phyloP scores from a whole-genome alignment of 2,329 filamentous ascomycete genomes.

The Diaporthe vaccinii region DNA sequence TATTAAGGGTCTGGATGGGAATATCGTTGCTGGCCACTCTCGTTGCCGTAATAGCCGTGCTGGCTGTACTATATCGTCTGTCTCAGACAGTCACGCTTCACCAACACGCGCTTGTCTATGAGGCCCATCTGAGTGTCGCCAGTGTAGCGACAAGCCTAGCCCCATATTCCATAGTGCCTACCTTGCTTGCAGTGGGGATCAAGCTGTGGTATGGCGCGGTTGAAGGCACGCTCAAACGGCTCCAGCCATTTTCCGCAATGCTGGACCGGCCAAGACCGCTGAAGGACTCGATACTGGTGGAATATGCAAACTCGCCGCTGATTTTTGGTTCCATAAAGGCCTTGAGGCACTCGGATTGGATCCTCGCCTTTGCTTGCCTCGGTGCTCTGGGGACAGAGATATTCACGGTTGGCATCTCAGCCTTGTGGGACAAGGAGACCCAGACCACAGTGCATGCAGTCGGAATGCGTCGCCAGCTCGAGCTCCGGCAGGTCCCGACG shows the following conservation, averaged over 20 bases:
- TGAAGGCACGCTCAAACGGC: conserved; percentile 5
- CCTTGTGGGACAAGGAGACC: conserved; percentile 2
- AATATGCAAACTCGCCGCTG: background rate
- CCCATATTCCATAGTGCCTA: background rate
- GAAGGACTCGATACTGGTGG: background rate
- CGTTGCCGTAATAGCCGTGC: background rate
- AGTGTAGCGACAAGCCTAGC: background rate
- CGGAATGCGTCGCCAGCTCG: background rate
- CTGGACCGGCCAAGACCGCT: background rate
- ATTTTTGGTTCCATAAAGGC: background rate
- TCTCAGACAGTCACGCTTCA: background rate
- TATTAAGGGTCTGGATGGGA: background rate
- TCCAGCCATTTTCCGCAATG: background rate
- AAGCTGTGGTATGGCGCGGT: background rate
- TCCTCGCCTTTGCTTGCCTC: background rate
- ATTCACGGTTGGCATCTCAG: conserved; percentile 2
- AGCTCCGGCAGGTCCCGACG: background rate
- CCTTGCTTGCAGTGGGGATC: background rate
- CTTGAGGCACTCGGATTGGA: background rate
- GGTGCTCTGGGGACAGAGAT: background rate
- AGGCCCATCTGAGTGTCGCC: background rate
- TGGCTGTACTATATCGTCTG: background rate
- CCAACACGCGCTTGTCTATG: background rate
- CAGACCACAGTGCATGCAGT: background rate
- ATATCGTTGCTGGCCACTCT: background rate